phyloP scores from a whole-genome alignment of 306 rosid species.

The Canavalia ensiformis region DNA sequence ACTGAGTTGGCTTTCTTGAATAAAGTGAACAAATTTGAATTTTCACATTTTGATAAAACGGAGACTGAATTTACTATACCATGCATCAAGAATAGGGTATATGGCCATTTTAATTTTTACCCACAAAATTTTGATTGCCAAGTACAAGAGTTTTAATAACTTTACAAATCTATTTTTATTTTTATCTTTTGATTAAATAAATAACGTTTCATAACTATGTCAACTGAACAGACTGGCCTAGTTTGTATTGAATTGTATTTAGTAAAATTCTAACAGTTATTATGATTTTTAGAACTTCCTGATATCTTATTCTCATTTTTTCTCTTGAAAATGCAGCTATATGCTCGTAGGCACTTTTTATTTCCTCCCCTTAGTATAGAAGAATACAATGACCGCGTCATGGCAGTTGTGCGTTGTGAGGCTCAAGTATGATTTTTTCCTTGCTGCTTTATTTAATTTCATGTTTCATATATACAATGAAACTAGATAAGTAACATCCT shows the following conservation, averaged over 20 bases:
- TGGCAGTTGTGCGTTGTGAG: slow-evolving; percentile 93
- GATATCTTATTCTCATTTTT: slow-evolving; percentile 32
- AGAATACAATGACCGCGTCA: slow-evolving; percentile 86
- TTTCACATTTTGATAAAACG: neutral
- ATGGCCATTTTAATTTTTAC: neutral
- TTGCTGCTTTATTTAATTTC: slow-evolving; percentile 34
- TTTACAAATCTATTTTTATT: neutral
- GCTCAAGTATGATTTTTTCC: slow-evolving; percentile 74
- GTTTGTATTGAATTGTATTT: neutral
- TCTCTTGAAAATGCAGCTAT: slow-evolving; percentile 68
- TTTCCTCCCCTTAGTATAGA: slow-evolving; percentile 88
- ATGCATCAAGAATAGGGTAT: neutral
- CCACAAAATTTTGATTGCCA: neutral
- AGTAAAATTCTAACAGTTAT: neutral
- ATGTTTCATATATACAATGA: slow-evolving; percentile 7
- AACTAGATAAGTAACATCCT: slow-evolving; percentile 25
- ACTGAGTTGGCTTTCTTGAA: neutral
- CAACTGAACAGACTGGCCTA: neutral
- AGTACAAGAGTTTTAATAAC: slow-evolving; percentile 15
- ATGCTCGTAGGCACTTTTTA: slow-evolving; percentile 95
- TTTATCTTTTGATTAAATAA: slow-evolving; percentile 19
- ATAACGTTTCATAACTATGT: slow-evolving; percentile 18
- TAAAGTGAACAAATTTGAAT: no score
- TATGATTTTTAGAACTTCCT: slow-evolving; percentile 8
- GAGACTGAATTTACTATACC: neutral